phyloP scores from a whole-genome alignment of 2,329 filamentous ascomycete species.

The Fusarium incarnatum region DNA sequence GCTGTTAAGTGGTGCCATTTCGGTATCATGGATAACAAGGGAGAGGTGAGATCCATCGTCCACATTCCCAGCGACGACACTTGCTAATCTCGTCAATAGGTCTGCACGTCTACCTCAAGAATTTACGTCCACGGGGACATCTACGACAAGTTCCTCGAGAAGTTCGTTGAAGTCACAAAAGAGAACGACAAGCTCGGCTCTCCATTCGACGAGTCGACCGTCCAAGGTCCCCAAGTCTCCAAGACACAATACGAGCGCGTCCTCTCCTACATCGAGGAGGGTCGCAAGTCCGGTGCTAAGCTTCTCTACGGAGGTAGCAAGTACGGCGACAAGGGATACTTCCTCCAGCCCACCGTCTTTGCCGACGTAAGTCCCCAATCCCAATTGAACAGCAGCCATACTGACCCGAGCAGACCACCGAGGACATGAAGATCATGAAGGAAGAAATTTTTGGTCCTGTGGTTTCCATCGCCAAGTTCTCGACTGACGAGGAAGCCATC shows the following conservation, averaged over 20 bases:
- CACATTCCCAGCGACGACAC: fast-evolving
- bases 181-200: constrained; percentile 69
- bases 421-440: constrained; percentile 46
- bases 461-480: constrained; percentile 45
- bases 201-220: constrained; percentile 70
- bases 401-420: constrained; percentile 36
- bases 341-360: constrained; percentile 46
- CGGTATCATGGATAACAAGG: constrained; percentile 65
- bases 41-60: constrained; percentile 57
- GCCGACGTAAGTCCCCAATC: constrained; percentile 36
- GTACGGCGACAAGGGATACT: constrained; percentile 45
- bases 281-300: constrained; percentile 71
- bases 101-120: constrained; percentile 68
- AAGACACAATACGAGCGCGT: constrained; percentile 73
- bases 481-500: constrained; percentile 41
- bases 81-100: constrained; percentile 50
- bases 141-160: constrained; percentile 51
- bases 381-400: constrained; percentile 30
- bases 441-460: constrained; percentile 51
- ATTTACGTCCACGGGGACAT: not conserved
- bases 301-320: constrained; percentile 56
- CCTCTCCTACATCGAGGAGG: constrained; percentile 72
- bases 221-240: constrained; percentile 75
- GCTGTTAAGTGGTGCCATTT: constrained; percentile 63
- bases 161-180: constrained; percentile 61